phyloP scores from a whole-genome alignment of 108 stramenopile genomes.

The Cyclotella choctawhatcheeana region DNA sequence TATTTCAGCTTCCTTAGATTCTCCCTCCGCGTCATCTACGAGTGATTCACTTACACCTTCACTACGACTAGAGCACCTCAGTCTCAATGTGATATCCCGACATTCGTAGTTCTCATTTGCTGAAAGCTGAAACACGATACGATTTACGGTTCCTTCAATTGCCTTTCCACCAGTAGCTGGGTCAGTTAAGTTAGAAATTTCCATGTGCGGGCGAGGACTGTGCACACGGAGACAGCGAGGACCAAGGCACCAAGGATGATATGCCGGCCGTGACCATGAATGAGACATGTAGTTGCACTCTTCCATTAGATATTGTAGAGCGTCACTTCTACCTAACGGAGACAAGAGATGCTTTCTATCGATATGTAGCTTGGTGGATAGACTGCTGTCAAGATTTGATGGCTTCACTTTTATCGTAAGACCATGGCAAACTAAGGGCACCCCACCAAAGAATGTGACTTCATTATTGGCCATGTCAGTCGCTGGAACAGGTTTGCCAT shows the following conservation, averaged over 20 bases:
- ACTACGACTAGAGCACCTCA: slow-evolving; percentile 35
- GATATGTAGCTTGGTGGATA: slow-evolving; percentile 23
- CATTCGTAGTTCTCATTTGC: slow-evolving; percentile 65
- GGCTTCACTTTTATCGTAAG: slow-evolving; percentile 55
- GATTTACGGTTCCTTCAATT: slow-evolving; percentile 88
- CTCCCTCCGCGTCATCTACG: slow-evolving; percentile 6
- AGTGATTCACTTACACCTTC: slow-evolving; percentile 18
- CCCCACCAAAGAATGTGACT: slow-evolving; percentile 62
- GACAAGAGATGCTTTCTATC: slow-evolving; percentile 28
- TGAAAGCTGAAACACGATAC: slow-evolving; percentile 64
- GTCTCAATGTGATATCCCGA: slow-evolving; percentile 55
- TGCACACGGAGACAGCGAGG: slow-evolving; percentile 79
- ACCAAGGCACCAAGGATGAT: slow-evolving; percentile 63
- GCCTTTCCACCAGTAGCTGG: slow-evolving; percentile 55
- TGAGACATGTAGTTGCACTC: slow-evolving; percentile 78
- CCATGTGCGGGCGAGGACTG: slow-evolving; percentile 68
- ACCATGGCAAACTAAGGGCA: slow-evolving; percentile 72
- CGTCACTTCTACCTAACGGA: slow-evolving; percentile 41
- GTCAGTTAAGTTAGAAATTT: slow-evolving; percentile 69
- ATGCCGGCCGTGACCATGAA: slow-evolving; percentile 71
- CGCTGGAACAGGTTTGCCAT: slow-evolving; percentile 40
- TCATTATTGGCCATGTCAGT: slow-evolving; percentile 22
- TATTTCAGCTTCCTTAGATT: slow-evolving; percentile 8
- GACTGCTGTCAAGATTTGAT: not conserved
- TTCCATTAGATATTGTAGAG: slow-evolving; percentile 61